Evolutionary conservation across 768 basidiomycete genomes (phyloP).

Genomic region (Mycena crocata): DNA sequence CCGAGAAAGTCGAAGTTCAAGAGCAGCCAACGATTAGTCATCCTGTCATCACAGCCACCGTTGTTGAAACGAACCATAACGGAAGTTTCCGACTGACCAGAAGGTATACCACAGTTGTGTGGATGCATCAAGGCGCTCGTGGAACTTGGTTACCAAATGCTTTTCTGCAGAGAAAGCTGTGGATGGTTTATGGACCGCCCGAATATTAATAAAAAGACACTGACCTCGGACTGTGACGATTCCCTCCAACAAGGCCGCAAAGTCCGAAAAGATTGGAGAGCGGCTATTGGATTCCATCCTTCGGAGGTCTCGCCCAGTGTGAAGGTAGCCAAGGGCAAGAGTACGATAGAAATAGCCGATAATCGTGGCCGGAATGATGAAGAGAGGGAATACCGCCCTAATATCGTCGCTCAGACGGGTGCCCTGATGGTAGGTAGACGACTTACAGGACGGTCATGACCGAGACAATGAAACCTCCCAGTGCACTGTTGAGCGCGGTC

Average conservation of each 20-base stretch:
- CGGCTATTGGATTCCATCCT: constrained; percentile 27
- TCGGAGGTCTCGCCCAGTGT: constrained; percentile 22
- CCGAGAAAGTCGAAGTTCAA: constrained; percentile 27
- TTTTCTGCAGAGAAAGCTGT: constrained; percentile 83
- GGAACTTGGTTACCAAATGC: constrained; percentile 80
- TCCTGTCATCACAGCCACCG: constrained; percentile 11
- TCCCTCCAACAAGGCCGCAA: constrained; percentile 85
- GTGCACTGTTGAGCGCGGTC: background rate
- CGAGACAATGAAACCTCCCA: constrained; percentile 72
- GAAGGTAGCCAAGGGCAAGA: background rate
- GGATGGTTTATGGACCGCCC: constrained; percentile 71
- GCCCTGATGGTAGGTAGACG: background rate
- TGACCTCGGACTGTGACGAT: constrained; percentile 78
- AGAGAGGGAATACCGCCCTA: constrained; percentile 82
- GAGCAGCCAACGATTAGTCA: constrained; percentile 26
- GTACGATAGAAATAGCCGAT: constrained; percentile 14
- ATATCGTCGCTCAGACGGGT: constrained; percentile 6
- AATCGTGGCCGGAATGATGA: constrained; percentile 68
- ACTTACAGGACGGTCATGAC: constrained; percentile 45
- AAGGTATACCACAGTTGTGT: constrained; percentile 81
- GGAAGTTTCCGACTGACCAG: constrained; percentile 62
- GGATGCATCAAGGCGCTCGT: constrained; percentile 79
- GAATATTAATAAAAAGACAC: background rate
- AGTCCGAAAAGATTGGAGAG: constrained; percentile 82
- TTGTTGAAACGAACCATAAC: constrained; percentile 79